Base-by-base conservation (phyloP, 179 eudicot species). In the Heliamphora pulchella region DNA sequence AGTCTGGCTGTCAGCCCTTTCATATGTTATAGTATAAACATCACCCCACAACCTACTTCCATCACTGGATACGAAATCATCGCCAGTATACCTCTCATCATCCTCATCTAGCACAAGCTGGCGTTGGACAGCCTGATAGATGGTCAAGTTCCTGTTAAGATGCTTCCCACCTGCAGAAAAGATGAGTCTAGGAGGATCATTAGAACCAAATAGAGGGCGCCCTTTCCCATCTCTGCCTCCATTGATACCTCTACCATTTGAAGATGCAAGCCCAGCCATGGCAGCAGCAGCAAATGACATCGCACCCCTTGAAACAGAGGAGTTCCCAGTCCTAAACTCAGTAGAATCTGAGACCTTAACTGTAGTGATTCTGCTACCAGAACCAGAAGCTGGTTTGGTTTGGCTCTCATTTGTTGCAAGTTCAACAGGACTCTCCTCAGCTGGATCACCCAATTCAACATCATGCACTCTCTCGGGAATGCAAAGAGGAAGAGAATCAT, bases 211-310 rank as follows among this genome's bases (percentile, higher is more conserved):
- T 61, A 91, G 84, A 50, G 90, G 90, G 50, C 93, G 95, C 10
- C 97, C 98, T 3, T 86, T 88, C 46, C 90, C 87, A 83, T 96
- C 96, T 80, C 97, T 88, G 73, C 86, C 86, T 79, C 91, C 97
- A 83, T 93, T 89, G 31, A 90, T 81, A 61, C 95, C 98, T 86
- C 97, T 86, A 64, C 91, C 91, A 83, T 90, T 96, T 43, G 87
- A 86, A 51, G 99, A 89, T 65, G 94, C 88, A 82, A 96, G 92
- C 68, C 99, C 99, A 79, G 97, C 94, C 98, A 96, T 96, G 64
- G 99, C 97, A 78, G 99, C 97, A 74, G 99, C 99, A 75, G 99
- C 98, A 90, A 94, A 96, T 62, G 99, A 94, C 98, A 96, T 91
- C 75, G 97, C 93, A 85, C 97, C 97, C 85, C 98, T 89, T 66